Evolutionary conservation across 2,329 filamentous ascomycete genomes (phyloP).

Genomic region (Ophiostoma sp.): DNA sequence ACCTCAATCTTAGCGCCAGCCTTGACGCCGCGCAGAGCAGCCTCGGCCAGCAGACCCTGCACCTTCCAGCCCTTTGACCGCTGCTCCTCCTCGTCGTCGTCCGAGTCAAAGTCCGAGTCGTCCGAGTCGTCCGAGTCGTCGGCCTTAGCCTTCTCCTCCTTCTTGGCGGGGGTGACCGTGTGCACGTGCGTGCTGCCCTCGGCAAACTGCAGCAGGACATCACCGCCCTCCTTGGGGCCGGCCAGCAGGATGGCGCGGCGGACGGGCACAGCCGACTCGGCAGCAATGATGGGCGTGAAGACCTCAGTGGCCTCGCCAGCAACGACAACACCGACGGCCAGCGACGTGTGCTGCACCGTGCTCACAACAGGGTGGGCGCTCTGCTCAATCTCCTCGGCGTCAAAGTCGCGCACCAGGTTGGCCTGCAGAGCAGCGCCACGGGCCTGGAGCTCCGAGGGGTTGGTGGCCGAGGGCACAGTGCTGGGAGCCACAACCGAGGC

Average conservation of each 20-base stretch:
- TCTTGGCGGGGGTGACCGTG: constrained; percentile 83
- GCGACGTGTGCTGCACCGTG: constrained; percentile 84
- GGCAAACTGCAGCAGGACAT: constrained; percentile 83
- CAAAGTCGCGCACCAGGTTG: constrained; percentile 90
- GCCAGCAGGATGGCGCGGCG: constrained; percentile 79
- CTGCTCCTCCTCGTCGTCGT: constrained; percentile 81
- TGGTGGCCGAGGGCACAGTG: constrained; percentile 75
- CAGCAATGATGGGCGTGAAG: constrained; percentile 78
- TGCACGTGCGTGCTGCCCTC: constrained; percentile 73
- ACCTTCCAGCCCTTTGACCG: constrained; percentile 93
- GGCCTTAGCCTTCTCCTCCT: constrained; percentile 64
- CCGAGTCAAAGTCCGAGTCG: constrained; percentile 58
- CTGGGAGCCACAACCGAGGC: constrained; percentile 81
- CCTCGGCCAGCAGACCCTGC: constrained; percentile 78
- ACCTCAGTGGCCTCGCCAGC: constrained; percentile 61
- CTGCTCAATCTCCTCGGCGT: constrained; percentile 89
- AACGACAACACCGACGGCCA: constrained; percentile 83
- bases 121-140: constrained; percentile 66
- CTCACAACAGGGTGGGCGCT: constrained; percentile 94
- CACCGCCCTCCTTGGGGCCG: constrained; percentile 76
- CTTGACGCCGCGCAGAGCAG: constrained; percentile 79
- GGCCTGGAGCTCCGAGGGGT: constrained; percentile 86
- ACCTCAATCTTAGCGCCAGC: constrained; percentile 91
- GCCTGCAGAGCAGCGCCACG: constrained; percentile 95
- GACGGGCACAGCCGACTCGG: constrained; percentile 87